Evolutionary conservation across 2,329 filamentous ascomycete species (phyloP).

Genomic region (Claviceps humidiphila): DNA sequence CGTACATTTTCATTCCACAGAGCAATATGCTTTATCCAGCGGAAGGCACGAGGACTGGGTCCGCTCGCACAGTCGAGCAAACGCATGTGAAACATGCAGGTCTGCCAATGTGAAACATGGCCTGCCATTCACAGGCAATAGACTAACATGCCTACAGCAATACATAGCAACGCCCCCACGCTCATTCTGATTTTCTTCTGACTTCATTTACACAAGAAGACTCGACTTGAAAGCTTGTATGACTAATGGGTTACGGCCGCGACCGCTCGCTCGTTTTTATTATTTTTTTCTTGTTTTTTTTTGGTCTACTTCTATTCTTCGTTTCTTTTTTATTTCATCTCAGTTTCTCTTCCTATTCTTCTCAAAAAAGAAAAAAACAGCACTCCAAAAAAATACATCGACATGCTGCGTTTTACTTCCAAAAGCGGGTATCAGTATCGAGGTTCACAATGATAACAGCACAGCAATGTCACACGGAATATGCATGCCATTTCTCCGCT

Average conservation of each 20-base stretch:
- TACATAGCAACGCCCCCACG: background rate
- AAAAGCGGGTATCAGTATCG: background rate
- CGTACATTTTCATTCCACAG: too few species aligned
- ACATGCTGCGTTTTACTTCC: background rate
- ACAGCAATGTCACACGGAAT: background rate
- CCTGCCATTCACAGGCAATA: background rate
- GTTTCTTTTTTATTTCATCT: background rate
- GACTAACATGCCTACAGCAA: background rate
- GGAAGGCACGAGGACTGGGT: too few species aligned
- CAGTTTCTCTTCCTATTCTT: background rate
- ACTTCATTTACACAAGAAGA: background rate
- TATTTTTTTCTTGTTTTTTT: background rate
- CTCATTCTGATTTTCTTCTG: background rate
- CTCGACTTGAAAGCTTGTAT: background rate
- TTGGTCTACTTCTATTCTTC: background rate
- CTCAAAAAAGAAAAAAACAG: background rate
- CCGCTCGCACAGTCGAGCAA: background rate
- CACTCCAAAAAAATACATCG: background rate
- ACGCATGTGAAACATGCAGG: background rate
- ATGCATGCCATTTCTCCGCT: background rate
- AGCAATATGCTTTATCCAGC: too few species aligned
- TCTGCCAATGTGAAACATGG: background rate
- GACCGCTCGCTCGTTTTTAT: background rate
- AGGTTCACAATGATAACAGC: background rate
- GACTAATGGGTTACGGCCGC: slow-evolving; percentile 5